Percentiles rank a stretch among this genome's conserved stretches.
These are phyloP conservation scores for Lasiodiplodia gonubiensis DNA, from an alignment of 2,329 filamentous ascomycete genomes.

Conservation along the genomic window DNA sequence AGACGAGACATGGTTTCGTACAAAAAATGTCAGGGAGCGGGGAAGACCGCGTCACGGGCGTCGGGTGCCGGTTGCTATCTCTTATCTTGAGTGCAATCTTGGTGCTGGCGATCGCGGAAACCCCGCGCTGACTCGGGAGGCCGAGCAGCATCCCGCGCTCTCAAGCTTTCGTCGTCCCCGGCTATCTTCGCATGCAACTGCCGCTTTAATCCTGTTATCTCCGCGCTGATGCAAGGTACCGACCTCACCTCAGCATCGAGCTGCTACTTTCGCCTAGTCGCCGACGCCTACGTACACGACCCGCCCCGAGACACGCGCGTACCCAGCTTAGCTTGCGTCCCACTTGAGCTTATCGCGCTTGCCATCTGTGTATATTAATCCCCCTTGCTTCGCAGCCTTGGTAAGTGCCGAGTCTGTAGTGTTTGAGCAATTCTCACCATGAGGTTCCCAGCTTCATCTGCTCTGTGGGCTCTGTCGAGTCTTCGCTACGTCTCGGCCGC, in stretches of 20 bases:
- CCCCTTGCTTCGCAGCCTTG: not conserved
- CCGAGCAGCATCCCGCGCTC: not conserved
- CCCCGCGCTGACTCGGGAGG: constrained; percentile 11
- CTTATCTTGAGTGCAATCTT: not conserved
- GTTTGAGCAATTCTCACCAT: not conserved
- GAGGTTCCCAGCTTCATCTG: not conserved
- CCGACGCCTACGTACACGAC: not conserved
- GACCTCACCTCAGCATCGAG: not conserved
- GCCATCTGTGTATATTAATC: not conserved
- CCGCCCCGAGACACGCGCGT: not conserved
- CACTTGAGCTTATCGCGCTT: not conserved
- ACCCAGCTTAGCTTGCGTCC: not conserved
- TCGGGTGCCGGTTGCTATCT: not conserved
- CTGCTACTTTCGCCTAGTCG: constrained; percentile 11
- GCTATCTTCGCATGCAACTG: constrained; percentile 7
- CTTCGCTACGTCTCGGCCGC: constrained; percentile 30
- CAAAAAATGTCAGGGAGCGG: not conserved
- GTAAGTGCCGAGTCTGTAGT: not conserved
- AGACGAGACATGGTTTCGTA: not conserved
- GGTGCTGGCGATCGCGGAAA: not conserved
- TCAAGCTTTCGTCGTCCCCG: constrained; percentile 6
- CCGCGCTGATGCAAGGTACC: constrained; percentile 17
- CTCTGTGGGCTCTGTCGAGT: not conserved
- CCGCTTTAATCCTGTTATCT: constrained; percentile 10
- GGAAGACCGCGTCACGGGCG: not conserved